phyloP scores from a whole-genome alignment of 2,329 filamentous ascomycete genomes.

The Fusarium pseudograminearum region DNA sequence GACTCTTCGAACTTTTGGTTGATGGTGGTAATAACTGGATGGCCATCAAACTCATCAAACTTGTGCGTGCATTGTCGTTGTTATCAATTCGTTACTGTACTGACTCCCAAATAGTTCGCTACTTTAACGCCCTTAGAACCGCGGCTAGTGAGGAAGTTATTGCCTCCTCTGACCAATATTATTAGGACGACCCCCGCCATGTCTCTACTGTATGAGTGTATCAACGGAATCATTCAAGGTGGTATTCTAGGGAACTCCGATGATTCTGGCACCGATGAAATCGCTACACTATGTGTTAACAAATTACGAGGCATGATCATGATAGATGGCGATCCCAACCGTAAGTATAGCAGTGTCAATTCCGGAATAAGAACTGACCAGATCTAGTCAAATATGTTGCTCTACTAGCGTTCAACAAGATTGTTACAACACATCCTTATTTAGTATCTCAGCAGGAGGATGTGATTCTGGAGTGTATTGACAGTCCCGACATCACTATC shows the following conservation, averaged over 20 bases:
- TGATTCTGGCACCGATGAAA: conserved; percentile 87
- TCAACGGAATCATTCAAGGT: conserved; percentile 97
- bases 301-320: conserved; percentile 96
- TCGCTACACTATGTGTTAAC: conserved; percentile 89
- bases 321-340: conserved; percentile 91
- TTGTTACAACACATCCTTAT: conserved; percentile 87
- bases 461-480: conserved; percentile 95
- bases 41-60: conserved; percentile 98
- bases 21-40: conserved; percentile 99
- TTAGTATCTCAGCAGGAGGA: conserved; percentile 94
- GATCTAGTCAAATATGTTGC: conserved; percentile 92
- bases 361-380: conserved; percentile 26
- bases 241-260: conserved; percentile 89
- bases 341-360: conserved; percentile 64
- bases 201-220: conserved; percentile 98
- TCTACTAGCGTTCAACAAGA: conserved; percentile 93
- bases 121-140: conserved; percentile 93
- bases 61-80: conserved; percentile 64
- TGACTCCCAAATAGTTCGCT: conserved; percentile 77
- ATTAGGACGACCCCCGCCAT: conserved; percentile 96
- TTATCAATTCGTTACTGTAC: neutral
- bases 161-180: conserved; percentile 90
- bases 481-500: conserved; percentile 95
- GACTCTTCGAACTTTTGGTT: conserved; percentile 91
- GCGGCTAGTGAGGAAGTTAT: conserved; percentile 87